phyloP scores from a whole-genome alignment of 768 basidiomycete species.

The Chalciporus pseudorubinellus region DNA sequence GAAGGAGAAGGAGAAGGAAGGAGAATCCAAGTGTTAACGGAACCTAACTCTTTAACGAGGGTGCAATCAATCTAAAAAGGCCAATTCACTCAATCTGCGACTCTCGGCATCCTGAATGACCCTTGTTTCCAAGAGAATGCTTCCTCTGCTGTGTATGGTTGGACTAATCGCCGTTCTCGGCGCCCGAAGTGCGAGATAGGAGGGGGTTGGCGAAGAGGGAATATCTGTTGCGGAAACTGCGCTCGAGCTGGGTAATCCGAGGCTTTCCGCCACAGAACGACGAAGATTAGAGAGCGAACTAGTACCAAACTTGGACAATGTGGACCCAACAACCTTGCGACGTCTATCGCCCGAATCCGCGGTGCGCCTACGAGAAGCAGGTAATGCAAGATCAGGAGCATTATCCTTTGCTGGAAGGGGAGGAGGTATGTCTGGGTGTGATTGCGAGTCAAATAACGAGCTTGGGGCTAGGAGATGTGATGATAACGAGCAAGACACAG shows the following conservation, averaged over 20 bases:
- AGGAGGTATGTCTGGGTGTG: constrained; percentile 9
- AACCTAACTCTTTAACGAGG: constrained; percentile 1
- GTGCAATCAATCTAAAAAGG: constrained; percentile 48
- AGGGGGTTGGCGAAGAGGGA: constrained; percentile 38
- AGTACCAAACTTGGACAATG: constrained; percentile 32
- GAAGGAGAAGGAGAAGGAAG: not conserved
- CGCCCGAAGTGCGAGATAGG: constrained; percentile 11
- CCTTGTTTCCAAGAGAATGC: constrained; percentile 50
- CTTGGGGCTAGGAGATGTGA: constrained; percentile 13
- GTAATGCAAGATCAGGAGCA: not conserved
- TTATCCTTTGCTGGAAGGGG: constrained; percentile 15
- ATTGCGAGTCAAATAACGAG: constrained; percentile 12
- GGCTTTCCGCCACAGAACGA: constrained; percentile 41
- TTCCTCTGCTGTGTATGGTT: constrained; percentile 57
- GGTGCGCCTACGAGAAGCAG: constrained; percentile 18
- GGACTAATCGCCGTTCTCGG: constrained; percentile 49
- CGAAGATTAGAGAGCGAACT: constrained; percentile 45
- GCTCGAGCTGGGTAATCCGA: constrained; percentile 18
- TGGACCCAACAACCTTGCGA: not conserved
- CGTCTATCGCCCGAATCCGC: constrained; percentile 17
- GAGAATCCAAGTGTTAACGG: not conserved
- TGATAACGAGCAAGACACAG: constrained; percentile 25
- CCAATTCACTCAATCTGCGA: constrained; percentile 67
- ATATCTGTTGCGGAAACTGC: constrained; percentile 27
- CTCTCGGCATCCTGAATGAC: constrained; percentile 67